A percentile compares a stretch with the other conserved stretches of the same genome.
phyloP scores from a whole-genome alignment of 2,329 filamentous ascomycete species.

The Thermoascus crustaceus region DNA sequence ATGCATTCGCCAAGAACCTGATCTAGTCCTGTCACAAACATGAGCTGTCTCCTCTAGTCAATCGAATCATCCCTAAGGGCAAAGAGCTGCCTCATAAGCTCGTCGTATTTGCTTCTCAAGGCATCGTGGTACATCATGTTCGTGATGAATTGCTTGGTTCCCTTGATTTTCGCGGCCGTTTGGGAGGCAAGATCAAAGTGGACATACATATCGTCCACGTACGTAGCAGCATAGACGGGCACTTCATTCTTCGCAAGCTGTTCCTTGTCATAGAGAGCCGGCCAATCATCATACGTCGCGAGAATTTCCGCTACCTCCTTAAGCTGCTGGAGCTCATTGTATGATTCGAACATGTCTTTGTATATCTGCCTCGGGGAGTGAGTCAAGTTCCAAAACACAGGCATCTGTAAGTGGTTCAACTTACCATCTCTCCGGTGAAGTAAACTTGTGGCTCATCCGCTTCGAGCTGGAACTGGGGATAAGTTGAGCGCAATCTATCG shows the following conservation, averaged over 20 bases:
- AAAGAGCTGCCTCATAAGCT: constrained; percentile 70
- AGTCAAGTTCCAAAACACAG: constrained; percentile 1
- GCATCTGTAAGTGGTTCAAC: constrained; percentile 1
- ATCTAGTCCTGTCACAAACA: too few species aligned
- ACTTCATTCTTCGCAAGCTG: constrained; percentile 70
- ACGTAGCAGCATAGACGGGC: constrained; percentile 77
- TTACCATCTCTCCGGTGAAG: constrained; percentile 83
- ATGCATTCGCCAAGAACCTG: too few species aligned
- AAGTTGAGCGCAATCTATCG: constrained; percentile 35
- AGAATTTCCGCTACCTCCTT: constrained; percentile 62
- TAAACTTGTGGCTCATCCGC: constrained; percentile 49
- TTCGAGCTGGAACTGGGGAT: constrained; percentile 41
- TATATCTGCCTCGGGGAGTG: constrained; percentile 47
- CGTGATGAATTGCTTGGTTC: constrained; percentile 72
- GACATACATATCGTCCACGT: constrained; percentile 87
- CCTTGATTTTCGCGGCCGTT: constrained; percentile 66
- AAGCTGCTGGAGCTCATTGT: constrained; percentile 64
- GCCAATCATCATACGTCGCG: constrained; percentile 63
- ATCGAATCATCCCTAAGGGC: constrained; percentile 62
- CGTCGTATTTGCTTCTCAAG: constrained; percentile 61
- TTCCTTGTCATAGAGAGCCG: constrained; percentile 63
- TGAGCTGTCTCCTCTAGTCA: constrained; percentile 42
- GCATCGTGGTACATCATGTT: constrained; percentile 86
- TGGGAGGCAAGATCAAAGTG: constrained; percentile 65
- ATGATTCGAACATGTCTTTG: constrained; percentile 74